phyloP scores from a whole-genome alignment of 1,284 basidiomycete genomes.

The Ceratobasidium sp. region DNA sequence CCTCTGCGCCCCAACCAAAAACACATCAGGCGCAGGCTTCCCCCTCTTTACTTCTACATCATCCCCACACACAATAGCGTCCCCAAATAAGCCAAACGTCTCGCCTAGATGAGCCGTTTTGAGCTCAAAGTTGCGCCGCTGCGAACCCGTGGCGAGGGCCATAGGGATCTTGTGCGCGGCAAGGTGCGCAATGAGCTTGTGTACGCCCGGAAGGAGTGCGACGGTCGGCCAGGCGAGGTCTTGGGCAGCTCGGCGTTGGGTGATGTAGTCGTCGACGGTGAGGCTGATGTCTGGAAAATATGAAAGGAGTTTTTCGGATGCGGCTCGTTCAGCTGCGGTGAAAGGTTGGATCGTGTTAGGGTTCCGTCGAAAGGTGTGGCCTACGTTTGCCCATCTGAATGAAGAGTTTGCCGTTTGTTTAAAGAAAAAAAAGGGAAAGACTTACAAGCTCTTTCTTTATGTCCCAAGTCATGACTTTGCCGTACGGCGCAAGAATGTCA shows the following conservation, averaged over 20 bases:
- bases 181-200: slow-evolving; percentile 72
- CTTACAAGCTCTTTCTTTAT: slow-evolving; percentile 71
- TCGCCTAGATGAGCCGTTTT: slow-evolving; percentile 70
- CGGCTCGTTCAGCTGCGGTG: slow-evolving; percentile 65
- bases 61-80: slow-evolving; percentile 73
- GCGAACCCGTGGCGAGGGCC: slow-evolving; percentile 78
- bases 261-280: slow-evolving; percentile 67
- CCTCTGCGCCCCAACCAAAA: slow-evolving; percentile 71
- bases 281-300: slow-evolving; percentile 77
- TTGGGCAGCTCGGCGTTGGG: slow-evolving; percentile 66
- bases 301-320: slow-evolving; percentile 72
- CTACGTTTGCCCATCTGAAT: slow-evolving; percentile 79
- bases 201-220: slow-evolving; percentile 72
- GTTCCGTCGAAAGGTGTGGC: slow-evolving; percentile 49
- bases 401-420: background rate
- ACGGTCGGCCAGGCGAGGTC: slow-evolving; percentile 74
- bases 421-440: background rate
- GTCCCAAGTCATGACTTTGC: slow-evolving; percentile 82
- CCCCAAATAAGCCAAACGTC: slow-evolving; percentile 69
- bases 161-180: slow-evolving; percentile 73
- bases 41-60: slow-evolving; percentile 61
- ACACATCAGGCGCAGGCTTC: slow-evolving; percentile 81
- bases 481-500: slow-evolving; percentile 74
- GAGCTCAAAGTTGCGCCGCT: slow-evolving; percentile 68
- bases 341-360: background rate